These are phyloP conservation scores for Tillandsia leiboldiana DNA, from an alignment of 176 grass and related monocot genomes.

Conservation along the genomic window DNA sequence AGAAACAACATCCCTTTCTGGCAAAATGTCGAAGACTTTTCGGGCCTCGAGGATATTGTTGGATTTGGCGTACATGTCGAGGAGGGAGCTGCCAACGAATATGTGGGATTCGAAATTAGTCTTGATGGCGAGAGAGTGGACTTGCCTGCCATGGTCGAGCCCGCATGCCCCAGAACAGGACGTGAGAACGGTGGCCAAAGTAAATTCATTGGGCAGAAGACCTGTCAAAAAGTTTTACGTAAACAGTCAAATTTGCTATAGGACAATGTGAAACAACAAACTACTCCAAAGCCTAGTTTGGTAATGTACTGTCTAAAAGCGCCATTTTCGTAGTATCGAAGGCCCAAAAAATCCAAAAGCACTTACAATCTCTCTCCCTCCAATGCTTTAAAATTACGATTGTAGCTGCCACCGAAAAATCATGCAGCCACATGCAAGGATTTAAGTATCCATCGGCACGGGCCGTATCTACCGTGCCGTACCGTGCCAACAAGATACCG, in stretches of 20 bases:
- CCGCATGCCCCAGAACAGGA: slow-evolving; percentile 32
- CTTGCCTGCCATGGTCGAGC: slow-evolving; percentile 35
- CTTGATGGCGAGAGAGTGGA: slow-evolving; percentile 46
- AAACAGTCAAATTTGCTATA: not conserved
- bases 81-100: slow-evolving; percentile 66
- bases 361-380: too few species aligned
- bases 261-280: too few species aligned
- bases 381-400: too few species aligned
- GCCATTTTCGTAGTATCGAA: too few species aligned
- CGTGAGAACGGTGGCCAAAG: slow-evolving; percentile 45
- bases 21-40: slow-evolving; percentile 50
- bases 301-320: too few species aligned
- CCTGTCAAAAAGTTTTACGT: slow-evolving; percentile 25
- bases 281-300: too few species aligned
- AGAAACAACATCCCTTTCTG: slow-evolving; percentile 59
- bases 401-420: too few species aligned
- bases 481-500: too few species aligned
- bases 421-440: too few species aligned
- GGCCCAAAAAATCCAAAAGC: too few species aligned
- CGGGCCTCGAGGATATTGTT: slow-evolving; percentile 45
- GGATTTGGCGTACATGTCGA: slow-evolving; percentile 62
- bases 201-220: slow-evolving; percentile 55
- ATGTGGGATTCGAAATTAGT: slow-evolving; percentile 55
- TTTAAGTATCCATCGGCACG: too few species aligned
- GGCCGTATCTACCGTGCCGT: too few species aligned